Evolutionary conservation across 805 yeast genomes (phyloP), one percentile per base, ranked within the genome.

Genomic region (Metschnikowia bowlesiae): DNA sequence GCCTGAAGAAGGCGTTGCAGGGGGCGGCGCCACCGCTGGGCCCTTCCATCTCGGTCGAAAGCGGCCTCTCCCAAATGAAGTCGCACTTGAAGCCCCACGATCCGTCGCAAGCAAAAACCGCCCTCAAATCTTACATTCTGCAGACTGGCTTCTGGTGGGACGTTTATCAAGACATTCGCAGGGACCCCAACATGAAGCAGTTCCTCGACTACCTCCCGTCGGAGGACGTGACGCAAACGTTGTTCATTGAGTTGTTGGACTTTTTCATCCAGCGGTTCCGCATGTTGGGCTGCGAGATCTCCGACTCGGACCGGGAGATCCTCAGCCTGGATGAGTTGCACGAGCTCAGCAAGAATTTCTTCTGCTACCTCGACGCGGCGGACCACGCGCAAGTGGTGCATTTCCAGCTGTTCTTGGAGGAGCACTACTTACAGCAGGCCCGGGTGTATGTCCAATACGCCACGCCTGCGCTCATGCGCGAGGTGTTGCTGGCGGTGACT

Each of bases 141-240:
- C 46, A 35, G 39, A 35, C 32, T 14, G 33, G 35, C 39, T 54
- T 54, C 33, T 52, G 57, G 57, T 43, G 43, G 43, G 55, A 54
- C 38, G 57, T 54, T 13, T 52, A 54, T 44, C 57, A 54, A 39
- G 57, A 54, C 39, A 52, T 54, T 48, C 35, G 39, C n/a, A 36
- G 14, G 29, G 57, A 54, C 29, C 10, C 39, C 32, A 13, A 6
- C 16, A 44, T 5, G 6, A 42, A 35, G 18, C 37, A 38, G 32
- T 47, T 47, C 48, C 44, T 43, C 37, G 51, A 22, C 18, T 51
- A 52, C 49, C 53, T 53, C 9, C 57, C 57, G 37, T 38, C 49
- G 8, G 42, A 45, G 6, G 39, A 44, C 11, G 41, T 44, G 28
- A 41, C 53, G 28, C 55, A 44, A 41, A 31, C 44, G 22, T 40